These are phyloP conservation scores for Sphagnum fallax DNA, from an alignment of 228 moss, liverwort and hornwort species.

Conservation along the genomic window DNA sequence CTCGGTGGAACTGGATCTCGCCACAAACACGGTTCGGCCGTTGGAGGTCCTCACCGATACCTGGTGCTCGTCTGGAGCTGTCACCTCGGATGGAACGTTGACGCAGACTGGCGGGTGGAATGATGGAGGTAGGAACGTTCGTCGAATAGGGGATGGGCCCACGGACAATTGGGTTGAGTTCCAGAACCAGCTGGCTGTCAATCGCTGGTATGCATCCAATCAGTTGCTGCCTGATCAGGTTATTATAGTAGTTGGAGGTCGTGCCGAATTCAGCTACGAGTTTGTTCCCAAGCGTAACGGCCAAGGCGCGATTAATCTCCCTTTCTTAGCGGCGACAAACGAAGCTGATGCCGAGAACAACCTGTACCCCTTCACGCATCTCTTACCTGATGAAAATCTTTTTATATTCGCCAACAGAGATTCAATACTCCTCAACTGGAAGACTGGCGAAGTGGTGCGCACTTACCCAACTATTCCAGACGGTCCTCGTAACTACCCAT, in stretches of 20 bases:
- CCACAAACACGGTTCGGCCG: conserved; percentile 28
- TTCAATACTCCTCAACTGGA: conserved; percentile 23
- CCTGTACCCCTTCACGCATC: conserved; percentile 38
- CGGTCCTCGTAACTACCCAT: conserved; percentile 14
- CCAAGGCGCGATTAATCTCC: conserved; percentile 11
- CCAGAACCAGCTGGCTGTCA: background rate
- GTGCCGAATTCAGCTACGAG: conserved; percentile 19
- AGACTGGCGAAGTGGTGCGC: conserved; percentile 8
- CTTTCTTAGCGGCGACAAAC: conserved; percentile 14
- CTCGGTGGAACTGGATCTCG: conserved; percentile 31
- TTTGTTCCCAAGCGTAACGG: conserved; percentile 15
- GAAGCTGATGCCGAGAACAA: conserved; percentile 18
- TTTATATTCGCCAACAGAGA: conserved; percentile 46
- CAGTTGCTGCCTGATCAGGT: conserved; percentile 29
- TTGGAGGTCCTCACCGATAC: conserved; percentile 46
- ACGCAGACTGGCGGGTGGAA: conserved; percentile 67
- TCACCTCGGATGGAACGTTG: conserved; percentile 41
- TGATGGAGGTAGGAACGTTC: conserved; percentile 15
- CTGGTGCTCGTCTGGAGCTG: conserved; percentile 60
- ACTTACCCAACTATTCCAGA: conserved; percentile 8
- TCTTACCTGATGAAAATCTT: conserved; percentile 28
- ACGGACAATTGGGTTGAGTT: conserved; percentile 18
- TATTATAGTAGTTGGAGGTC: conserved; percentile 32
- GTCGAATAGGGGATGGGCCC: conserved; percentile 9
- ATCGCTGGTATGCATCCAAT: conserved; percentile 35